phyloP scores from a whole-genome alignment of 768 basidiomycete species.

The Russula sp. region DNA sequence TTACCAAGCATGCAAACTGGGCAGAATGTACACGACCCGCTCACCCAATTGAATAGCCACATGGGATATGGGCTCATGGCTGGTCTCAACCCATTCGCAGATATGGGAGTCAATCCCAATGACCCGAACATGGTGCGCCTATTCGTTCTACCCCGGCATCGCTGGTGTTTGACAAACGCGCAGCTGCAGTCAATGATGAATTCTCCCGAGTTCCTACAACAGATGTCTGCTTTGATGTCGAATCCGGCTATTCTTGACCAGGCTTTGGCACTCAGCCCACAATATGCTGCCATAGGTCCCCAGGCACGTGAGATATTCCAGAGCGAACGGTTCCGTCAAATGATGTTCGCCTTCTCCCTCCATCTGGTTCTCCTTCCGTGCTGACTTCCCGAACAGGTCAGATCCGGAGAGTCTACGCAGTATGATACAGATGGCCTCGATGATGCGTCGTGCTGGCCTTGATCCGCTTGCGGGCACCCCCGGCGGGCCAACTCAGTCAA shows the following conservation, averaged over 20 bases:
- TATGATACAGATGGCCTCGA: constrained; percentile 69
- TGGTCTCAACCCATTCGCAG: constrained; percentile 87
- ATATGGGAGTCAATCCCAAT: constrained; percentile 84
- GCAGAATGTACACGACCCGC: constrained; percentile 81
- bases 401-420: constrained; percentile 72
- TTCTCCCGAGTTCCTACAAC: constrained; percentile 75
- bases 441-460: constrained; percentile 41
- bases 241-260: constrained; percentile 89
- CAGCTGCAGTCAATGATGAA: constrained; percentile 84
- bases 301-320: constrained; percentile 76
- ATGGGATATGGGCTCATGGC: constrained; percentile 75
- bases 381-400: constrained; percentile 37
- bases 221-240: constrained; percentile 82
- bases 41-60: constrained; percentile 76
- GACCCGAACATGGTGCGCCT: constrained; percentile 86
- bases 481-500: constrained; percentile 27
- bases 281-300: constrained; percentile 67
- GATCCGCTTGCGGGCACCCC: constrained; percentile 24
- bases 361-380: not conserved
- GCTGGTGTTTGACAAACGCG: not conserved
- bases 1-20: constrained; percentile 88
- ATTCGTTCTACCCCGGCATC: not conserved
- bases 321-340: constrained; percentile 64
- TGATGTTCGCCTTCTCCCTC: constrained; percentile 47
- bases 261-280: constrained; percentile 76